Conservation (phyloP, 1,139 yeast species). For the Meyerozyma carpophila region DNA sequence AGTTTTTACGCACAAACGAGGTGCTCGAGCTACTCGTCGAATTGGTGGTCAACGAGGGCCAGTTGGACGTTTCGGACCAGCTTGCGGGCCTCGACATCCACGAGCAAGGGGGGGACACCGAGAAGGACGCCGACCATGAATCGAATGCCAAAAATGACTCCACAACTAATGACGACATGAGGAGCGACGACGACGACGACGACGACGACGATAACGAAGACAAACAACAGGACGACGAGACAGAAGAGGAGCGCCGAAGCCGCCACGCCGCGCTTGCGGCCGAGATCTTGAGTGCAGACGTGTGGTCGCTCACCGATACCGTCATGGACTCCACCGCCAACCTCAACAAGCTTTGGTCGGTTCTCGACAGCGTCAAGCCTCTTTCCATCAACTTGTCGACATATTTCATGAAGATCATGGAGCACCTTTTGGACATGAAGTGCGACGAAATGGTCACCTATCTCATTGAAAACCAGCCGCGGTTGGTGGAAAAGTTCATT, state of each 20-base stretch:
- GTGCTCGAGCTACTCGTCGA: slow-evolving; percentile 63
- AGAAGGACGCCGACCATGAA: slow-evolving; percentile 3
- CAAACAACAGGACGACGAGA: slow-evolving; percentile 27
- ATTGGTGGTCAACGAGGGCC: slow-evolving; percentile 52
- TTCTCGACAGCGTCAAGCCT: slow-evolving; percentile 55
- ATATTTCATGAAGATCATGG: slow-evolving; percentile 91
- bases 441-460: slow-evolving; percentile 75
- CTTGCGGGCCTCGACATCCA: slow-evolving; percentile 4
- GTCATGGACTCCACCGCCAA: slow-evolving; percentile 71
- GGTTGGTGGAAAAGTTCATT: slow-evolving; percentile 63
- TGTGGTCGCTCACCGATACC: slow-evolving; percentile 91
- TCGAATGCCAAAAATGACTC: slow-evolving; percentile 2
- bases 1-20: slow-evolving; percentile 71
- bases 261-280: slow-evolving; percentile 85
- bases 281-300: slow-evolving; percentile 86
- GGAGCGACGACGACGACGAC: slow-evolving; percentile 8
- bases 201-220: slow-evolving; percentile 14
- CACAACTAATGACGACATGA: slow-evolving; percentile 7
- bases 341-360: slow-evolving; percentile 70
- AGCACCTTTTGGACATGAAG: slow-evolving; percentile 86
- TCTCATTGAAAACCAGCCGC: slow-evolving; percentile 56
- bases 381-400: slow-evolving; percentile 76
- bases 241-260: slow-evolving; percentile 49
- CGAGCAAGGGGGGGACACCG: slow-evolving; percentile 11
- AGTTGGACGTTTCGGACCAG: slow-evolving; percentile 7